Evolutionary conservation across 2,329 filamentous ascomycete species (phyloP), one percentile per base, ranked within the genome.

Genomic region (Septoria linicola): DNA sequence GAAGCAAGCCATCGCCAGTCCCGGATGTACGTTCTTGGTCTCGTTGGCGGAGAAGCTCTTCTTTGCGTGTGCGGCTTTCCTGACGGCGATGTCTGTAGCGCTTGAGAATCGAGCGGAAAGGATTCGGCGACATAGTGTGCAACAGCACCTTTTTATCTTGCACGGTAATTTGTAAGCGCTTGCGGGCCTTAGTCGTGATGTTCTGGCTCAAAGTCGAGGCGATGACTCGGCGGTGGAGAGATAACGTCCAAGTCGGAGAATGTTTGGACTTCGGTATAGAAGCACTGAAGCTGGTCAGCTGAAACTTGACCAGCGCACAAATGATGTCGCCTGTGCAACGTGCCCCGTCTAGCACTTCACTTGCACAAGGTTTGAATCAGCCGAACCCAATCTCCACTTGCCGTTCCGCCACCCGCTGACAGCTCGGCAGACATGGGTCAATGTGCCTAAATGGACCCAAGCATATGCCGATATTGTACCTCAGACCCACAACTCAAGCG

Each of bases 321-420:
- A n/a, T 49, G 25, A 49, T 17, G 14, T 39, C 35, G 35, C 35
- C 32, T 46, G 43, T 23, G 25, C 16, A 20, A 41, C 37, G 19
- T 21, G 40, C 27, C n/a, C 20, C 20, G 35, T 21, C 4, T 21
- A 20, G 31, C 30, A 30, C 44, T 48, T 48, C 44, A 48, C 44
- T 48, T 48, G 16, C 25, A 34, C 44, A 30, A 41, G 31, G 36
- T 48, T 48, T 34, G 25, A 27, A 32, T 14, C 17, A 14, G 16
- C 32, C 37, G 43, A 53, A 36, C n/a, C 17, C 23, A 17, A 4
- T n/a, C 44, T 42, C 50, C 50, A 53, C 50, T 37, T 42, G 19
- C 21, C 8, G 21, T 1, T n/a, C 14, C 11, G 21, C 19, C 37
- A 30, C 14, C 27, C 4, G 39, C 41, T 2, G 4, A 13, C 6